Percentiles rank a stretch among this genome's conserved stretches.
phyloP scores from a whole-genome alignment of 257 asterid genomes.

The Galeopsis tetrahit region DNA sequence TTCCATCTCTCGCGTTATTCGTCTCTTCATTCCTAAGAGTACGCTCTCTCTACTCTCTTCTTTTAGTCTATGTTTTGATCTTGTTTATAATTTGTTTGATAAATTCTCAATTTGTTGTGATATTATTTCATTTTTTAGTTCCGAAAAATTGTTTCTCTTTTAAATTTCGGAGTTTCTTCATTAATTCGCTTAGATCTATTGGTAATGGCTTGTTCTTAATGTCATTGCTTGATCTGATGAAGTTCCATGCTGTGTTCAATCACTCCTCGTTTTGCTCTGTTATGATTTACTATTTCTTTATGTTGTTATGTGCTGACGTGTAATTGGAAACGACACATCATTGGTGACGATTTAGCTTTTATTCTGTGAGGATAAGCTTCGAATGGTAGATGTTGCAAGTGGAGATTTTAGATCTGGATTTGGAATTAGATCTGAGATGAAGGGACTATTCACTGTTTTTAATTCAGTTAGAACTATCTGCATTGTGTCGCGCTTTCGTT shows the following conservation, averaged over 20 bases:
- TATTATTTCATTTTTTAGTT: background rate
- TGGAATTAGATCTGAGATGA: constrained; percentile 52
- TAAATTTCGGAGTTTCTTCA: constrained; percentile 11
- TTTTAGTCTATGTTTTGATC: background rate
- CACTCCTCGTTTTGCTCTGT: background rate
- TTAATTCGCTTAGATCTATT: constrained; percentile 38
- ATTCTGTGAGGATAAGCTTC: constrained; percentile 18
- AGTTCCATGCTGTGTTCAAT: constrained; percentile 11
- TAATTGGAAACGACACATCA: constrained; percentile 12
- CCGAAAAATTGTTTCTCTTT: background rate
- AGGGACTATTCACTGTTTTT: constrained; percentile 38
- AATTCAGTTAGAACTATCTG: constrained; percentile 42
- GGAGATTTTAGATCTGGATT: constrained; percentile 48
- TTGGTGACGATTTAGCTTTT: constrained; percentile 18
- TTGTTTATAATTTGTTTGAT: background rate
- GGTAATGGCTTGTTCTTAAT: constrained; percentile 28
- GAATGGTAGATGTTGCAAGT: constrained; percentile 29
- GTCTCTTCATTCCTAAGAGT: constrained; percentile 2
- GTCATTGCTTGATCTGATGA: constrained; percentile 28
- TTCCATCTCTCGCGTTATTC: constrained; percentile 4
- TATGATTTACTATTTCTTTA: background rate
- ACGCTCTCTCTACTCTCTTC: constrained; percentile 10
- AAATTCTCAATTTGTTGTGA: constrained; percentile 3
- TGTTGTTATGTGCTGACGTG: constrained; percentile 33
- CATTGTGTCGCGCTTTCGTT: constrained; percentile 41